Base-by-base conservation (phyloP, 1,139 yeast species). In the Lizanozyma gosingica region DNA sequence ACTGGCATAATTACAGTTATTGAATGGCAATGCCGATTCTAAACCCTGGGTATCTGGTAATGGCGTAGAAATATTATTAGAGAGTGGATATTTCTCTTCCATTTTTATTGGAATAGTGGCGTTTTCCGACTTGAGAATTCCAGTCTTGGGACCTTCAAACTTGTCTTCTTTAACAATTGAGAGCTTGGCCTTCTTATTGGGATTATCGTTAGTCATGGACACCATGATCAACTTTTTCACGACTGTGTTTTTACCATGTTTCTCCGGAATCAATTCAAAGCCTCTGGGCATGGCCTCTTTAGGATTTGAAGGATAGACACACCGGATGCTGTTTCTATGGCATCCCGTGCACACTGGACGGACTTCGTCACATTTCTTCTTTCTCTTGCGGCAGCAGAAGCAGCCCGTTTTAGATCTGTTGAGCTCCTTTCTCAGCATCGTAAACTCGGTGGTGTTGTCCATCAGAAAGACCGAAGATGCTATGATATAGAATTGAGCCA, bases 281-380 rank as follows among this genome's bases (percentile, higher is more conserved):
- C 53, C 48, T 16, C 50, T 48, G 1, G 71, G 70, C 18, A 65
- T 40, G 3, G 60, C 55, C 39, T 62, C 64, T 11, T 55, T 55
- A 2, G 43, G 43, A 16, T 52, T 44, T 2, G 51, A 49, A 1
- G 75, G 74, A 67, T 73, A 70, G 6, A 57, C 52, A 48, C 77
- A 71, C 36, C 56, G 47, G 37, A 68, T 50, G 27, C 60, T 56
- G 43, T 67, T 69, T 15, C 67, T 48, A 15, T 57, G 44, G 47
- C 73, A 68, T 1, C 66, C 69, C 2, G 57, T 49, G 41, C 76
- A 70, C 1, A 52, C 47, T 1, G 73, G 73, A 17, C 48, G 57
- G 1, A 37, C 43, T 47, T 71, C 77, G 48, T 71, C 71, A 51
- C 78, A 72, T 54, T 71, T 72, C 64, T 71, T 71, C 61, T 70